Conservation (phyloP, 2,329 filamentous ascomycete genomes). For the Colletotrichum chrysophilum region DNA sequence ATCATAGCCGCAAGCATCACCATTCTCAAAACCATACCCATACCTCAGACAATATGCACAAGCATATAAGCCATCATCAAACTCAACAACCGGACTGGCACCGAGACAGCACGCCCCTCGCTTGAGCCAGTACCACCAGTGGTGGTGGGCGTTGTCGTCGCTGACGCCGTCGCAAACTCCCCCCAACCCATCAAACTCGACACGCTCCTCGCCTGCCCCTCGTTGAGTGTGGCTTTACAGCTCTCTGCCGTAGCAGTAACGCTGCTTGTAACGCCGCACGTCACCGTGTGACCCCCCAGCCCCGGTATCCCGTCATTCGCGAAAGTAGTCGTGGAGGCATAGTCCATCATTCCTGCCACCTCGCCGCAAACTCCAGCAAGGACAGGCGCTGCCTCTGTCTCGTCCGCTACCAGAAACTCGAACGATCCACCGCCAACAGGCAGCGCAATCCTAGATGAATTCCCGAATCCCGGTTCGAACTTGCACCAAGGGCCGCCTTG, state of each 20-base stretch:
- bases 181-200: not conserved
- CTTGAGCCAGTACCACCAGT: not conserved
- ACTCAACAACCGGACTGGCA: not conserved
- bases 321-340: not conserved
- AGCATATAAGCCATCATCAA: not conserved
- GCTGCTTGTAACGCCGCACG: not conserved
- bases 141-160: conserved; percentile 16
- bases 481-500: not conserved
- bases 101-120: not conserved
- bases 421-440: not conserved
- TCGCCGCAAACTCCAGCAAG: not conserved
- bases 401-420: not conserved
- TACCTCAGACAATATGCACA: not conserved
- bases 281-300: not conserved
- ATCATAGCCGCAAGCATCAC: too few relatives aligned
- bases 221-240: not conserved
- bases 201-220: not conserved
- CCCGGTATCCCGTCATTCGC: not conserved
- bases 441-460: not conserved
- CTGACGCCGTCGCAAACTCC: conserved; percentile 21
- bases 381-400: not conserved
- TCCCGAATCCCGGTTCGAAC: not conserved
- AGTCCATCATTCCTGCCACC: not conserved
- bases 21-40: not conserved
- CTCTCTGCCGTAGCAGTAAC: not conserved